Base-by-base conservation (phyloP, 2,329 filamentous ascomycete genomes). In the Thielaviopsis populi region DNA sequence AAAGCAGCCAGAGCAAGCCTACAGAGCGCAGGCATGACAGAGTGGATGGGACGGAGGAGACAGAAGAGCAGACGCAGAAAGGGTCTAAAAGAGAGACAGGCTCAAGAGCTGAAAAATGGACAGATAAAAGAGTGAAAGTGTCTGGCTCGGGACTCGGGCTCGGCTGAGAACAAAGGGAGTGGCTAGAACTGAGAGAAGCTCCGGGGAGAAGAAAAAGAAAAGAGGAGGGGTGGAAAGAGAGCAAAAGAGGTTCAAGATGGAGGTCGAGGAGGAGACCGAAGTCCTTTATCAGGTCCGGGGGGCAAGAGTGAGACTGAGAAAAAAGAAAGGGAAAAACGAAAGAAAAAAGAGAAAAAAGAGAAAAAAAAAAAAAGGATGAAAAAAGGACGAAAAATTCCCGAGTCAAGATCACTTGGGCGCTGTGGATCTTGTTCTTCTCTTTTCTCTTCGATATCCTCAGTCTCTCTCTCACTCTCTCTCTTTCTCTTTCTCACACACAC, bases 101-200 rank as follows among this genome's bases (percentile, higher is more conserved):
- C 37, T n/a, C 53, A 58, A 59, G 56, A 8, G 27, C 19, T 41
- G 56, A 37, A 27, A 30, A 37, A 30, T 40, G 24, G 41, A 61
- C 53, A 37, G 42, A 46, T 43, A 37, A 59, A 56, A 41, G 63
- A 64, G 54, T 6, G 50, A 41, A 46, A 46, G 22, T 27, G 46
- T 27, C 46, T 19, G 27, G 24, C 27, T 56, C 17, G 19, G 24
- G 15, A 11, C 15, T 24, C 19, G n/a, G 27, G 53, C 30, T 17
- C 10, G 30, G 27, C 17, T 11, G 19, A 15, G 46, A 24, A 56
- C 6, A 37, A 33, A 62, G 60, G 22, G 60, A 62, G 48, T 40
- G 60, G 30, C 60, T 62, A 62, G 65, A 64, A 64, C 62, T 62
- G 46, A 19, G 63, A 62, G 42, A 59, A 66, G 65, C 53, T 59